Base-by-base conservation (phyloP, 202 grass and related monocot species). In the Carex arenaria region DNA sequence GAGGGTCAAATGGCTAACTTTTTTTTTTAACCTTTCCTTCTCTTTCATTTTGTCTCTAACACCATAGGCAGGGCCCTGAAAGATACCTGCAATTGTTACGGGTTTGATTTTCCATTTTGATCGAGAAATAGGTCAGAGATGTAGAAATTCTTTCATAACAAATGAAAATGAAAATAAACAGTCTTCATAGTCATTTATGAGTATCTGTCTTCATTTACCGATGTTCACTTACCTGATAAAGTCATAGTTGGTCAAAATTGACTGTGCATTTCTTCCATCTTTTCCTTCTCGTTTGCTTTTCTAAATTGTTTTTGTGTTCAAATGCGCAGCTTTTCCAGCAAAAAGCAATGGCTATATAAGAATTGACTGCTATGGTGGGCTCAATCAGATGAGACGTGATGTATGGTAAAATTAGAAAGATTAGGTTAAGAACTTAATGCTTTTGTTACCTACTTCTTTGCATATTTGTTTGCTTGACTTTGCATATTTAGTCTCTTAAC, bases 351-450 rank as follows among this genome's bases (percentile, higher is more conserved):
- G 93, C 17, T 96, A 90, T 89, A 77, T 99, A 61, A 79, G 96
- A 65, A 88, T 99, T 31, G 90, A 96, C 30, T 99, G 96, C 88
- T 99, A 83, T 53, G 96, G 96, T 34, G 93, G 96, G 61, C 96
- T 96, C 59, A 99, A 99, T 85, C 96, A 99, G 84, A 91, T 99
- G 87, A 89, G 96, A 88, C 96, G 93, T 78, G 96, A 94, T 94
- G 93, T 99, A 86, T 23, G 93, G 88, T 94, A 84, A 88, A 59
- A 34, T 38, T 57, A 78, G 14, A 78, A 36, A 38, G 1, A 56
- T 72, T 72, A 51, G 19, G 72, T 31, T 30, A 57, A 76, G 28
- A 57, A 38, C 14, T 78, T 36, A 6, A 12, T 36, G 30, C 73
- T 60, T 78, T 78, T 78, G 6, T 38, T 57, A 17, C 4, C 17